Percentiles rank a stretch among this genome's conserved stretches.
Conservation (phyloP, 352 stramenopile genomes). For the Globisporangium irregulare region DNA sequence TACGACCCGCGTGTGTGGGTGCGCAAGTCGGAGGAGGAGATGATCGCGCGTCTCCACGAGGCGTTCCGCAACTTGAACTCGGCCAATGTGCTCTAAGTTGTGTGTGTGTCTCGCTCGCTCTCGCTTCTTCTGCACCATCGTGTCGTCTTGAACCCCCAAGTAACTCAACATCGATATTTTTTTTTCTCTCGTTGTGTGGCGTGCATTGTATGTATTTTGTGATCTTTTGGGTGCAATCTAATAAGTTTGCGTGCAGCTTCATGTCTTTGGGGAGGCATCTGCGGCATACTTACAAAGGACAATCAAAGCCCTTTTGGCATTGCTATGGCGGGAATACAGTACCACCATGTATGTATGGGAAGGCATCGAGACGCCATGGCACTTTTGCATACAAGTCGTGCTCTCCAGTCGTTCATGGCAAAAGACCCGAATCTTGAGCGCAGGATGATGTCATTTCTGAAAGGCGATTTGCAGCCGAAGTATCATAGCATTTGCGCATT, state of each 20-base stretch:
- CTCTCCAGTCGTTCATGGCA: not conserved
- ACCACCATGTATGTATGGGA: not conserved
- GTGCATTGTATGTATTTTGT: not conserved
- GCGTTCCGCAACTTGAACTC: slow-evolving; percentile 92
- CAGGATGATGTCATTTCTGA: slow-evolving; percentile 1
- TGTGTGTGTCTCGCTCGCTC: not conserved
- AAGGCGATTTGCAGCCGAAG: not conserved
- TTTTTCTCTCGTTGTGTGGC: not conserved
- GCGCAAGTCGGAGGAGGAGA: slow-evolving; percentile 95
- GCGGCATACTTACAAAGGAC: not conserved
- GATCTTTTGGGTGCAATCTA: not conserved
- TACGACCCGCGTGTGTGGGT: slow-evolving; percentile 98
- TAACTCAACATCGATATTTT: slow-evolving; percentile 15
- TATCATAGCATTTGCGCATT: not conserved
- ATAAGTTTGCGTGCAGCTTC: not conserved
- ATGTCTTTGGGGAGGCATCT: not conserved
- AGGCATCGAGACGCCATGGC: not conserved
- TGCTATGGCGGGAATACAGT: not conserved
- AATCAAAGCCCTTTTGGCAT: not conserved
- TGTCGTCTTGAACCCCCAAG: slow-evolving; percentile 15
- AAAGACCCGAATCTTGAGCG: not conserved
- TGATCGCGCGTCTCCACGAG: slow-evolving; percentile 90
- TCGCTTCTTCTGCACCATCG: slow-evolving; percentile 2
- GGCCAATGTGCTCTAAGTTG: slow-evolving; percentile 60
- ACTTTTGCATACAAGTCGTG: not conserved